These are phyloP conservation scores for Debaryomyces coudertii DNA, from an alignment of 1,139 yeast species.

Conservation along the genomic window DNA sequence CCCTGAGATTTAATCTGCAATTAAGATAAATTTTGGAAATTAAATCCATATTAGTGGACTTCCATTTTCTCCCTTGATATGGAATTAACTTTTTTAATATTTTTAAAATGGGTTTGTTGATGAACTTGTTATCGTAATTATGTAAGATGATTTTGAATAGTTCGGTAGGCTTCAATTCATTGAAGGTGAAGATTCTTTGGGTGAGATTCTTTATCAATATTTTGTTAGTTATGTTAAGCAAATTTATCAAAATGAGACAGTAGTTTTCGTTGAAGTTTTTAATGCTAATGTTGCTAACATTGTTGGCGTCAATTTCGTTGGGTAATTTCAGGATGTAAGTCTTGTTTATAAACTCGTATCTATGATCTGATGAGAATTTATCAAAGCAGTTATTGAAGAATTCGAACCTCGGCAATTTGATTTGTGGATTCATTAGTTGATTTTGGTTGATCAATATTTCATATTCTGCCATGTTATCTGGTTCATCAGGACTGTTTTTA, in stretches of 20 bases:
- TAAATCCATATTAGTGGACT: constrained; percentile 87
- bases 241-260: constrained; percentile 47
- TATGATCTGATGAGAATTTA: constrained; percentile 17
- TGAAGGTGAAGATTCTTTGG: constrained; percentile 56
- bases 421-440: constrained; percentile 49
- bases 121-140: constrained; percentile 60
- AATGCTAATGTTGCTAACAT: constrained; percentile 33
- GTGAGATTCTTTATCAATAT: constrained; percentile 50
- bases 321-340: constrained; percentile 31
- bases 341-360: constrained; percentile 35
- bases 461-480: constrained; percentile 37
- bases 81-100: constrained; percentile 82
- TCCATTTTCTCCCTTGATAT: constrained; percentile 94
- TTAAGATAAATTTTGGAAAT: constrained; percentile 85
- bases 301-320: constrained; percentile 28
- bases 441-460: constrained; percentile 42
- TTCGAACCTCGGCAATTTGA: constrained; percentile 40
- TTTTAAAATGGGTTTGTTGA: constrained; percentile 72
- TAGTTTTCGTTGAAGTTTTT: constrained; percentile 43
- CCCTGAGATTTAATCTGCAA: constrained; percentile 70
- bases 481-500: constrained; percentile 13
- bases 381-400: constrained; percentile 49
- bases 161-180: constrained; percentile 60
- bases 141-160: constrained; percentile 45
- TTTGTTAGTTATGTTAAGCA: constrained; percentile 48